Evolutionary conservation across 768 basidiomycete genomes (phyloP).

Genomic region (Collybiopsis luxurians): DNA sequence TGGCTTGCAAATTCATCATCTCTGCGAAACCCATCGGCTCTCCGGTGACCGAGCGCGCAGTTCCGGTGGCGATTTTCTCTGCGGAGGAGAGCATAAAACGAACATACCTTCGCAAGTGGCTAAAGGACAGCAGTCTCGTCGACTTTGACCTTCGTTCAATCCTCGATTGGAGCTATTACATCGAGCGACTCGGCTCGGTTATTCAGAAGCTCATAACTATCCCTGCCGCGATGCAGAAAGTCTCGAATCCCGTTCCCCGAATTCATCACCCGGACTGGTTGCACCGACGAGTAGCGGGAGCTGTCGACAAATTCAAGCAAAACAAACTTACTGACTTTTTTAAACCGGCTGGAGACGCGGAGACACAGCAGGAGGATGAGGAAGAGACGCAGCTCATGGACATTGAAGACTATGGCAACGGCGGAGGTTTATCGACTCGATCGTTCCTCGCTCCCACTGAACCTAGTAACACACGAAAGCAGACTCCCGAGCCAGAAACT

Average conservation of each 20-base stretch:
- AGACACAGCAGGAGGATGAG: background rate
- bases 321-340: constrained; percentile 98
- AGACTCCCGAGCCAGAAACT: constrained; percentile 40
- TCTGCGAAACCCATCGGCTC: constrained; percentile 90
- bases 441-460: constrained; percentile 54
- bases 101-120: constrained; percentile 91
- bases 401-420: constrained; percentile 60
- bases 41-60: constrained; percentile 94
- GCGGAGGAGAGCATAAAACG: constrained; percentile 91
- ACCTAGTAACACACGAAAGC: constrained; percentile 41
- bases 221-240: constrained; percentile 97
- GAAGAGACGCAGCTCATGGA: constrained; percentile 39
- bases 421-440: constrained; percentile 18
- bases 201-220: constrained; percentile 99
- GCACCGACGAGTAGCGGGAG: constrained; percentile 82
- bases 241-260: constrained; percentile 93
- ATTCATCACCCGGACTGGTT: constrained; percentile 98
- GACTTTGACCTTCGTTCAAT: constrained; percentile 93
- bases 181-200: constrained; percentile 94
- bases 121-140: constrained; percentile 85
- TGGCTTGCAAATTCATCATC: constrained; percentile 99
- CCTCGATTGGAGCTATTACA: constrained; percentile 98
- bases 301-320: constrained; percentile 96
- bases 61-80: constrained; percentile 97
- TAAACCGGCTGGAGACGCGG: constrained; percentile 33